Evolutionary conservation across 2,329 filamentous ascomycete species (phyloP), one percentile per base, ranked within the genome.

Genomic region (Elsinoe fawcettii): DNA sequence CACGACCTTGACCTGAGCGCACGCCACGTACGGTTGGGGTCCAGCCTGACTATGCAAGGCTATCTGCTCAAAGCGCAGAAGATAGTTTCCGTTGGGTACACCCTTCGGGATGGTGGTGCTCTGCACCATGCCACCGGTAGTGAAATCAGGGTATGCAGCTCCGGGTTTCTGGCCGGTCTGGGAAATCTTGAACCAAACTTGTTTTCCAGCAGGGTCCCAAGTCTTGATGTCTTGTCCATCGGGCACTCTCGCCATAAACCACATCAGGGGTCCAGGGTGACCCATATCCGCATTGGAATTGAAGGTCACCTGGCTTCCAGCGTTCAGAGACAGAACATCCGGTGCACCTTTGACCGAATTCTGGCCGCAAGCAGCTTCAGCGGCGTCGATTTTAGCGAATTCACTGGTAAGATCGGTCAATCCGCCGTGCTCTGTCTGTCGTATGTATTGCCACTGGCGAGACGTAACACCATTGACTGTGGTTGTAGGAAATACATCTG

Each of bases 31-130:
- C 7, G 12, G n/a, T 32, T 49, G 44, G 23, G 44, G 44, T 3
- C 3, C n/a, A 12, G 5, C 5, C 9, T 20, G 11, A 22, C 5
- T 18, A 32, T 57, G 55, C 12, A 57, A 27, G 4, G 55, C 55
- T 7, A 57, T 20, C 8, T 57, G 55, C 43, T 57, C 55, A 14
- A 57, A 49, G 1, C 55, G 41, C 8, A 44, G n/a, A 16, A 57
- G 55, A 20, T 57, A 57, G 16, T 57, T 18, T 7, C 55, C 55
- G 12, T n/a, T 37, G 3, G 55, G 55, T 20, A 47, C 37, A n/a
- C 5, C 23, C 7, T 16, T 16, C 14, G 55, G 55, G 25, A 57
- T 57, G 3, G 55, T 46, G 6, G 44, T 49, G 22, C 12, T 49
- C 5, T 12, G 7, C 7, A 12, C 7, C 6, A 3, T 49, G 44